A percentile compares a stretch with the other conserved stretches of the same genome.
phyloP scores from a whole-genome alignment of 2,329 filamentous ascomycete species.

The Lithohypha guttulata region DNA sequence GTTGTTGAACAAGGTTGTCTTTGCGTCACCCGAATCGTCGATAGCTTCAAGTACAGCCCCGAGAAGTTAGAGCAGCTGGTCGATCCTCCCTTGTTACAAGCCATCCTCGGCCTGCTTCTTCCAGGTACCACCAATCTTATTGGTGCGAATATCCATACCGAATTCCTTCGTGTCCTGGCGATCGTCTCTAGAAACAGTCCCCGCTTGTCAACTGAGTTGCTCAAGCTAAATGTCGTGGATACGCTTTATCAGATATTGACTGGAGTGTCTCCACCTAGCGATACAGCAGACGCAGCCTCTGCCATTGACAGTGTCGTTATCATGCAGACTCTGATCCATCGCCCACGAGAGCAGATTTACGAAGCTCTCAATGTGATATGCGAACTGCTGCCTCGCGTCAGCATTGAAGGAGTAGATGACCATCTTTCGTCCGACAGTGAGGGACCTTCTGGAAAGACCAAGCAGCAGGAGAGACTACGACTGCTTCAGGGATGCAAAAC shows the following conservation, averaged over 20 bases:
- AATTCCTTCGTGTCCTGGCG: slow-evolving; percentile 83
- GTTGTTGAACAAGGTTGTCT: slow-evolving; percentile 95
- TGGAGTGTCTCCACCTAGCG: slow-evolving; percentile 79
- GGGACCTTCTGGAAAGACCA: slow-evolving; percentile 23
- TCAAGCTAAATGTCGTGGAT: slow-evolving; percentile 95
- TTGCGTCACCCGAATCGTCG: slow-evolving; percentile 89
- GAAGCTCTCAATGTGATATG: slow-evolving; percentile 97
- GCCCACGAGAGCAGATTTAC: slow-evolving; percentile 88
- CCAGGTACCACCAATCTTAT: slow-evolving; percentile 95
- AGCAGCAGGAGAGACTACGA: slow-evolving; percentile 65
- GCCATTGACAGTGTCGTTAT: slow-evolving; percentile 95
- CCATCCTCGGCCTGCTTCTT: slow-evolving; percentile 74
- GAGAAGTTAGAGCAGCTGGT: slow-evolving; percentile 86
- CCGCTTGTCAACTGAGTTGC: slow-evolving; percentile 71
- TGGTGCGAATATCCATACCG: slow-evolving; percentile 85
- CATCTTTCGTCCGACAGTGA: slow-evolving; percentile 37
- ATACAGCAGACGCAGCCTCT: slow-evolving; percentile 63
- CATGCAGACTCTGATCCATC: slow-evolving; percentile 96
- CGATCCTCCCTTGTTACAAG: slow-evolving; percentile 73
- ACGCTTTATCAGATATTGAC: slow-evolving; percentile 96
- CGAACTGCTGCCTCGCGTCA: slow-evolving; percentile 64
- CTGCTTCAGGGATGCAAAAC: slow-evolving; percentile 71
- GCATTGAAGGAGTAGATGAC: slow-evolving; percentile 22
- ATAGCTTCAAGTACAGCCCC: slow-evolving; percentile 87
- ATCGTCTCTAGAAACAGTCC: slow-evolving; percentile 86